Conservation (phyloP, 208 protist species). For the Trypanosoma vivax region DNA sequence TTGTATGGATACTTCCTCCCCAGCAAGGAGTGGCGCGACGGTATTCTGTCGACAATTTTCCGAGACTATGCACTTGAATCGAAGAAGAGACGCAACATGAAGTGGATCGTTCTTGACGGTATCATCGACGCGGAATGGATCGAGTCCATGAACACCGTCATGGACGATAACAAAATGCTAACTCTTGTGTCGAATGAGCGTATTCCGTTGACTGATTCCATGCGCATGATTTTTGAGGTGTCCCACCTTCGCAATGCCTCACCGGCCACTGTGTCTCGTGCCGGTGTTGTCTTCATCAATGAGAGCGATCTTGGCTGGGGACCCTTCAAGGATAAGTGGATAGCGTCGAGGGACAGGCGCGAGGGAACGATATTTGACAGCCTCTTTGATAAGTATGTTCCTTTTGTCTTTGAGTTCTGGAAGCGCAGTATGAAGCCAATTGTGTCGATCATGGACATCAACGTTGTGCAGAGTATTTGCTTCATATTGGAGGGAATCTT, state of each 20-base stretch:
- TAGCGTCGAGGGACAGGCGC: constrained; percentile 83
- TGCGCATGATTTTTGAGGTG: constrained; percentile 98
- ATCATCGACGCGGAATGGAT: constrained; percentile 99
- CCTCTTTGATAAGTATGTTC: constrained; percentile 97
- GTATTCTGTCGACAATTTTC: constrained; percentile 93
- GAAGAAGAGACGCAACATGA: constrained; percentile 92
- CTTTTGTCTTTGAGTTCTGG: constrained; percentile 91
- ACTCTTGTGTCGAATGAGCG: constrained; percentile 98
- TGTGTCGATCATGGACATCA: constrained; percentile 92
- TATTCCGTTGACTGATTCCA: constrained; percentile 95
- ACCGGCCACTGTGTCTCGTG: constrained; percentile 96
- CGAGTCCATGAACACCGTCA: constrained; percentile 99
- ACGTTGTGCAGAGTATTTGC: constrained; percentile 95
- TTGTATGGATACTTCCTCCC: constrained; percentile 97
- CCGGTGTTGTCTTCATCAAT: constrained; percentile 98
- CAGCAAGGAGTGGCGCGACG: constrained; percentile 97
- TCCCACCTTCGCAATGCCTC: constrained; percentile 96
- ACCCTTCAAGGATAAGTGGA: constrained; percentile 95
- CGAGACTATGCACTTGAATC: constrained; percentile 93
- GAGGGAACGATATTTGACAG: constrained; percentile 92
- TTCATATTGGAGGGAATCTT: constrained; percentile 94
- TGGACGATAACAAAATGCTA: constrained; percentile 99
- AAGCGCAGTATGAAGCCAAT: constrained; percentile 84
- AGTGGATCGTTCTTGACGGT: constrained; percentile 98
- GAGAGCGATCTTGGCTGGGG: constrained; percentile 96